These are phyloP conservation scores for Nakaseomyces sp. DNA, from an alignment of 1,139 yeast species.

Conservation along the genomic window DNA sequence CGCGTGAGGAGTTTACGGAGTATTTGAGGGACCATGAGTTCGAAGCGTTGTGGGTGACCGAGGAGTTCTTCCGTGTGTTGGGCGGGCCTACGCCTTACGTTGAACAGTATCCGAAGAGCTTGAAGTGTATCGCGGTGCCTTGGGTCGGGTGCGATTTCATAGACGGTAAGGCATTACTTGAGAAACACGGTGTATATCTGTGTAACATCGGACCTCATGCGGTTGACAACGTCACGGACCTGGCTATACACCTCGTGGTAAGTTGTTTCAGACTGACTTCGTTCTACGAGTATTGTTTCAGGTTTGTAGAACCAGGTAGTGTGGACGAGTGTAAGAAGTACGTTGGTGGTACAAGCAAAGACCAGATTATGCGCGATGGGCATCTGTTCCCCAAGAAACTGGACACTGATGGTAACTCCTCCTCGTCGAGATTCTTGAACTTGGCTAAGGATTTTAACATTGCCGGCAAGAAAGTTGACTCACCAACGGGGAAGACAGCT, in stretches of 20 bases:
- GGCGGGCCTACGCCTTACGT: conserved; percentile 45
- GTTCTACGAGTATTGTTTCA: conserved; percentile 40
- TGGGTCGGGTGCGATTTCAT: conserved; percentile 65
- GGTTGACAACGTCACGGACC: conserved; percentile 65
- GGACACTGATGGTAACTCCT: conserved; percentile 2
- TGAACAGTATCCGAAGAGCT: conserved; percentile 41
- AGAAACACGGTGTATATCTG: conserved; percentile 41
- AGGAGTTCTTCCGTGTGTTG: conserved; percentile 44
- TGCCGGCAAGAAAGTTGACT: conserved; percentile 42
- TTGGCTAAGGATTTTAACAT: conserved; percentile 34
- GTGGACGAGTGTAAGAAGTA: conserved; percentile 36
- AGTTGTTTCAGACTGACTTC: conserved; percentile 55
- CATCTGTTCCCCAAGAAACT: conserved; percentile 5
- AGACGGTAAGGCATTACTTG: conserved; percentile 38
- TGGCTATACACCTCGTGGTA: conserved; percentile 53
- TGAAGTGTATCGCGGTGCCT: conserved; percentile 54
- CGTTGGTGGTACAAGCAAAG: conserved; percentile 27
- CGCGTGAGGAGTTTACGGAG: conserved; percentile 22
- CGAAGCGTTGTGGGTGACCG: conserved; percentile 55
- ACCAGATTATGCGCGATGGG: conserved; percentile 7
- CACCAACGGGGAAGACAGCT: conserved; percentile 52
- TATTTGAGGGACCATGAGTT: conserved; percentile 32
- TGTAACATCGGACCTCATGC: conserved; percentile 62
- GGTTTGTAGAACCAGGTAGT: conserved; percentile 33
- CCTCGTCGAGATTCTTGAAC: conserved; percentile 11